Conservation (phyloP, 257 asterid species). For the Thymus quinquecostatus region DNA sequence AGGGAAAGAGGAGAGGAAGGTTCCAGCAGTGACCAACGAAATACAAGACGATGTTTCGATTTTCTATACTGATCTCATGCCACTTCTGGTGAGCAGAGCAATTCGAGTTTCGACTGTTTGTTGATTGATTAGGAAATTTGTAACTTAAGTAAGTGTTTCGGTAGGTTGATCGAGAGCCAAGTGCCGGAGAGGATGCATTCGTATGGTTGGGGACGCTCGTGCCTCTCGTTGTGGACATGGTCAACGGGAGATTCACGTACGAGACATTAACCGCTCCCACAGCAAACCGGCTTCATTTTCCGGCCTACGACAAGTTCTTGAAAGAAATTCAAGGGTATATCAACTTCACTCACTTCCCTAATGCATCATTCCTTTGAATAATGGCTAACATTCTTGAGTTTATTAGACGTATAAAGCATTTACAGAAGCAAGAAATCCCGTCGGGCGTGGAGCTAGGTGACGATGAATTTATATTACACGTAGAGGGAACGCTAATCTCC, state of each 20-base stretch:
- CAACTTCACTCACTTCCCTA: background rate
- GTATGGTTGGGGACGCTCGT: constrained; percentile 74
- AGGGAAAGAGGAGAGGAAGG: constrained; percentile 63
- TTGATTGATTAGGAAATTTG: background rate
- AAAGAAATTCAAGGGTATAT: constrained; percentile 67
- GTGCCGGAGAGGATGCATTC: constrained; percentile 73
- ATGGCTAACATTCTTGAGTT: background rate
- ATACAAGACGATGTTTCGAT: constrained; percentile 73
- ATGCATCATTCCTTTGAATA: background rate
- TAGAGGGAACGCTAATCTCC: constrained; percentile 83
- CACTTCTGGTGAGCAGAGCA: constrained; percentile 70
- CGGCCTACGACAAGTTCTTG: constrained; percentile 73
- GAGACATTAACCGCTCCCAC: constrained; percentile 84
- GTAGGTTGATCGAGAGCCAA: constrained; percentile 70
- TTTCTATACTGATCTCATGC: constrained; percentile 91
- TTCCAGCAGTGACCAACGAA: constrained; percentile 18
- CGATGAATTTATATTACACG: constrained; percentile 82
- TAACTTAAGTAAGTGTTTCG: constrained; percentile 16
- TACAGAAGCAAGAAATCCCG: constrained; percentile 74
- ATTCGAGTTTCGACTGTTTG: background rate
- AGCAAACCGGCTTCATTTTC: constrained; percentile 70
- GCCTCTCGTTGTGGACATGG: constrained; percentile 69
- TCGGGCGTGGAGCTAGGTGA: constrained; percentile 59
- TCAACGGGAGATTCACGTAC: constrained; percentile 78
- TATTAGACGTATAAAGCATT: constrained; percentile 66